These are phyloP conservation scores for Cordyceps militaris DNA, from an alignment of 2,329 filamentous ascomycete genomes.

Conservation along the genomic window DNA sequence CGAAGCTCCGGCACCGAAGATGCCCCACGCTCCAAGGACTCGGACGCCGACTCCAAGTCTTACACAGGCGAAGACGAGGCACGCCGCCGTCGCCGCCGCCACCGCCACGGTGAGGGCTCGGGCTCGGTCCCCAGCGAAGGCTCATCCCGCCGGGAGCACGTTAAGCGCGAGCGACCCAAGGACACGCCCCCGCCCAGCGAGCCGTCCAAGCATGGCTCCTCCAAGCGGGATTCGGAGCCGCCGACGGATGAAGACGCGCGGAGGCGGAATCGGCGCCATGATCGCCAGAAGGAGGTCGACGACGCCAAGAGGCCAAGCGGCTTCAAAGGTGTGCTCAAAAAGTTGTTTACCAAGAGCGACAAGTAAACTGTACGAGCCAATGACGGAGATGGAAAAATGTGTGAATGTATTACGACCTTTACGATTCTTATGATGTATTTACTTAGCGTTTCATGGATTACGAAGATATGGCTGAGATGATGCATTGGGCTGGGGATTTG, in stretches of 20 bases:
- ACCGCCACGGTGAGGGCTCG: background rate
- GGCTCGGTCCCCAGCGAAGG: constrained; percentile 1
- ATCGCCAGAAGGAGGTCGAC: constrained; percentile 26
- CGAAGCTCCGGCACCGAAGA: constrained; percentile 7
- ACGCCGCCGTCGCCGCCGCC: constrained; percentile 4
- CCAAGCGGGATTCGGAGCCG: background rate
- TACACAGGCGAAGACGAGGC: constrained; percentile 7
- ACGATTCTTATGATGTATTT: constrained; percentile 17
- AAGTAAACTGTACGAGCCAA: constrained; percentile 10
- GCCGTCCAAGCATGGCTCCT: background rate
- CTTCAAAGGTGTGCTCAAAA: constrained; percentile 26
- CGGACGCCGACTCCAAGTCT: background rate
- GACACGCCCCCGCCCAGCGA: background rate
- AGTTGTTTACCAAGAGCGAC: constrained; percentile 22
- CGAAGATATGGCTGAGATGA: background rate
- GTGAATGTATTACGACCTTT: background rate
- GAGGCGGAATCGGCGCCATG: constrained; percentile 27
- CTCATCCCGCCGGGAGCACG: background rate
- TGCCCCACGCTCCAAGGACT: background rate
- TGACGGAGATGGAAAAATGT: constrained; percentile 9
- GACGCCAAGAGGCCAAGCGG: constrained; percentile 25
- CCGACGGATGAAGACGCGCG: constrained; percentile 20
- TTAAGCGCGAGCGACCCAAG: background rate
- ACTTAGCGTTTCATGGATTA: constrained; percentile 3
- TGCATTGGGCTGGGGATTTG: background rate